Evolutionary conservation across 495 filamentous ascomycete genomes (phyloP), one percentile per base, ranked within the genome.

Genomic region (Xylaria grammica): DNA sequence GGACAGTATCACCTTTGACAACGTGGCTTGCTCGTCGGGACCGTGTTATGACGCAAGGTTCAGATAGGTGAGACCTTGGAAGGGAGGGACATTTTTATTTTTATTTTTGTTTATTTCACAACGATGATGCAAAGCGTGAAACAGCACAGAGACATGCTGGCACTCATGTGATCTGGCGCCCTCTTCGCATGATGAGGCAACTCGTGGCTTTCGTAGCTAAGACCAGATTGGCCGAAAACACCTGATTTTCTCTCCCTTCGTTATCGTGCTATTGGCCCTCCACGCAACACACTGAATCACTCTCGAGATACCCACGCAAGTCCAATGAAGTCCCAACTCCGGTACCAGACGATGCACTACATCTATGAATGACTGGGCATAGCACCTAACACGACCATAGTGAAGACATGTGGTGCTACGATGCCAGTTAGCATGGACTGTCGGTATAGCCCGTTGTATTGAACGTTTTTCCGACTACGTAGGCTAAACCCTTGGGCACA

Each of bases 21-120:
- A 74, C 69, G 72, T 74, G 72, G 72, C 72, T 72, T 72, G 69
- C 66, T 69, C 65, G 63, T 66, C 67, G 67, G 67, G 69, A 66
- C 63, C 57, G 34, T 29, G 27, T 17, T 27, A 55, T 42, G 42
- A 55, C 29, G 62, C 30, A 53, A 57, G 49, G n/a, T n/a, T 36
- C 34, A 26, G 30, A 11, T 9, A 17, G 45, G 29, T 36, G 19
- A 63, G 30, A 44, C 50, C 7, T 55, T 50, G 24, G 15, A 19
- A 51, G 36, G 4, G 48, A 34, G 50, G 9, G 40, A 11, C 17
- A 11, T 13, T 44, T 48, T 15, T 42, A 6, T 42, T 7, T 9
- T 17, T 42, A 10, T 9, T 17, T 42, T 42, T 7, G 7, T 17
- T 9, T 42, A 6, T 17, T 17, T 17, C 15, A 7, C n/a, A n/a